phyloP scores from a whole-genome alignment of 495 filamentous ascomycete genomes.

The Cercophora newfieldiana region DNA sequence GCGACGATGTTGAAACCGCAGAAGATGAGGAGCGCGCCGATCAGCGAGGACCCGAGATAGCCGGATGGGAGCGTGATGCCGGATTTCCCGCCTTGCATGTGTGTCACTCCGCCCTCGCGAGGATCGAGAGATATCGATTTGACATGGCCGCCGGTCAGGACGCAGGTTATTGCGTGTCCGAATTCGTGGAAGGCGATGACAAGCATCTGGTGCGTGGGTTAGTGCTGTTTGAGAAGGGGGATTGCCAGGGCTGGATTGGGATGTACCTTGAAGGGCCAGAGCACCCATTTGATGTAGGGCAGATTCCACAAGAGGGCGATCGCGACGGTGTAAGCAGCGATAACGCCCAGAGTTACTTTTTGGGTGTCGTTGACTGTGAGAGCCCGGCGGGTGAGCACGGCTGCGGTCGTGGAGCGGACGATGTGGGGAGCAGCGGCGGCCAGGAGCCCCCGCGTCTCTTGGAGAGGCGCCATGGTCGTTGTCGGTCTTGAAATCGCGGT shows the following conservation, averaged over 20 bases:
- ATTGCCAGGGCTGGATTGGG: background rate
- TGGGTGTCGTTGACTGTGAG: slow-evolving; percentile 70
- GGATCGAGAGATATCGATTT: slow-evolving; percentile 65
- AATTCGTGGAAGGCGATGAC: slow-evolving; percentile 87
- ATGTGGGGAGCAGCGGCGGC: background rate
- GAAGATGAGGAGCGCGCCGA: slow-evolving; percentile 76
- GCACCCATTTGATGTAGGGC: slow-evolving; percentile 67
- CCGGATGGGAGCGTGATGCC: slow-evolving; percentile 75
- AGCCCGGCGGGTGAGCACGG: slow-evolving; percentile 44
- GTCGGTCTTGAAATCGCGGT: background rate
- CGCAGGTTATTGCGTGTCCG: slow-evolving; percentile 71
- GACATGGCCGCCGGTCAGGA: slow-evolving; percentile 70
- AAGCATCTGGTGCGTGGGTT: slow-evolving; percentile 59
- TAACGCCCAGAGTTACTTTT: slow-evolving; percentile 65
- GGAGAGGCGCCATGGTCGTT: slow-evolving; percentile 10
- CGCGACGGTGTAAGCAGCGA: slow-evolving; percentile 65
- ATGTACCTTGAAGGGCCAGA: slow-evolving; percentile 82
- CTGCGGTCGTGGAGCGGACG: slow-evolving; percentile 12
- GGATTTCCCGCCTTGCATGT: slow-evolving; percentile 74
- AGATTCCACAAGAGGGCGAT: slow-evolving; percentile 79
- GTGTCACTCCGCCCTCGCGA: slow-evolving; percentile 70
- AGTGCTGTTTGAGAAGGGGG: background rate
- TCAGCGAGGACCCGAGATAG: slow-evolving; percentile 72
- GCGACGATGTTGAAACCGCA: slow-evolving; percentile 80
- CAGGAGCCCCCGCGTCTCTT: background rate